Evolutionary conservation across 345 rosid genomes (phyloP), one percentile per base, ranked within the genome.

Genomic region (Rhodomyrtus tomentosa): DNA sequence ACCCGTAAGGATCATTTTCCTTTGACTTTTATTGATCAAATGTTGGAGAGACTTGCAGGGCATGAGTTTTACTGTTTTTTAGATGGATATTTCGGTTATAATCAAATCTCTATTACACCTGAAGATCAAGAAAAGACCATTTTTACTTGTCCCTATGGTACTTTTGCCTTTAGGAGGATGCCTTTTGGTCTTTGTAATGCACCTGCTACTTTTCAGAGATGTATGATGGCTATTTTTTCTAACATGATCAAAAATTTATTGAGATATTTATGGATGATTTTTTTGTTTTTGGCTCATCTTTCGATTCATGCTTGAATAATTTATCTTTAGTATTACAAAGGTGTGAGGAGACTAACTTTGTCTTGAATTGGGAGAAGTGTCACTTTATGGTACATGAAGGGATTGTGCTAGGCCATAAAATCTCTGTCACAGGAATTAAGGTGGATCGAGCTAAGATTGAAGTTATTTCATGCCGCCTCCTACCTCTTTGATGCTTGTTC

Each of bases 241-340:
- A 14, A 82, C 42, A 68, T 85, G 54, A 32, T 85, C 0, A 55
- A 82, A 32, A 62, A 6, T 32, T 6, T 53, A 21, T 85, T 5
- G 54, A 85, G 48, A 81, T 82, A 7, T 85, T 68, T n/a, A 85
- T 82, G 82, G 74, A 82, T 82, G 62, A 80, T 21, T 82, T 85
- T 54, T 68, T 4, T 29, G 10, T 68, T 68, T 68, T 38, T 2
- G n/a, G 40, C 40, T 38, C 40, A 38, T 2, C 40, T 38, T 38
- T 38, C 5, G 40, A 38, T 62, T 68, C 18, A 18, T 25, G 76
- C 40, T 22, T 68, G 14, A 68, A n/a, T 29, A 68, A 68, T 68
- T 25, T 68, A 20, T 20, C 76, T 29, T n/a, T 11, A 16, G 76
- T 22, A 2, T 68, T 68, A 68, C 76, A 68, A 68, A 68, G 2